Evolutionary conservation across 352 stramenopile genomes (phyloP), one percentile per base, ranked within the genome.

Genomic region (Aphanomyces invadans): DNA sequence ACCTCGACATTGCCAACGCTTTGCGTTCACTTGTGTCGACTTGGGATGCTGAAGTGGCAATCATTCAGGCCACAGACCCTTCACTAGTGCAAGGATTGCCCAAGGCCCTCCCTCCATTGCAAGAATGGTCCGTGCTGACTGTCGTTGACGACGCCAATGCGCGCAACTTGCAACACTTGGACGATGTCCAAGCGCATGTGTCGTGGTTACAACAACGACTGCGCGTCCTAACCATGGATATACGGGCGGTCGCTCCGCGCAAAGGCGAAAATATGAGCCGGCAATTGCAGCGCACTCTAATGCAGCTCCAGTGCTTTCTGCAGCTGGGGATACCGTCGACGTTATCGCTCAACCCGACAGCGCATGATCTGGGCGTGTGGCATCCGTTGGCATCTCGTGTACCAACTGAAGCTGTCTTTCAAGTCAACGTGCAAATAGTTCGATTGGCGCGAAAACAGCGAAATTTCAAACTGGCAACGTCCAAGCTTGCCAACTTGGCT

Each of bases 371-470:
- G 32, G 36, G 44, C 38, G 32, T 70, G 17, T 70, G 46, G n/a
- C 38, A 48, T 36, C 48, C 59, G 11, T 36, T 56, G 26, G 49
- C 49, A 5, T 33, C 53, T 32, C 28, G 64, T n/a, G n/a, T n/a
- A 66, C 17, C 19, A 2, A 64, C 59, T 44, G 33, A 11, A 4
- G 2, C 2, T 15, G n/a, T 29, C 12, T 64, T 62, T 33, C 52
- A 56, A 15, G 10, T 70, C 49, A 51, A 86, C 12, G 44, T 77
- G 11, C 38, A 68, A 31, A 52, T 85, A 63, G 74, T 79, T 10
- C 73, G 64, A 44, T 68, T 88, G 44, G 77, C 81, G 3, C 74
- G 78, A 21, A 81, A 78, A 46, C 81, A 88, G 36, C 61, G 71
- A 66, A 90, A 90, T 56, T 77, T 80, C 38, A 23, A 44, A 31